These are phyloP conservation scores for Erodium texanum DNA, from an alignment of 441 rosid species.

Conservation along the genomic window DNA sequence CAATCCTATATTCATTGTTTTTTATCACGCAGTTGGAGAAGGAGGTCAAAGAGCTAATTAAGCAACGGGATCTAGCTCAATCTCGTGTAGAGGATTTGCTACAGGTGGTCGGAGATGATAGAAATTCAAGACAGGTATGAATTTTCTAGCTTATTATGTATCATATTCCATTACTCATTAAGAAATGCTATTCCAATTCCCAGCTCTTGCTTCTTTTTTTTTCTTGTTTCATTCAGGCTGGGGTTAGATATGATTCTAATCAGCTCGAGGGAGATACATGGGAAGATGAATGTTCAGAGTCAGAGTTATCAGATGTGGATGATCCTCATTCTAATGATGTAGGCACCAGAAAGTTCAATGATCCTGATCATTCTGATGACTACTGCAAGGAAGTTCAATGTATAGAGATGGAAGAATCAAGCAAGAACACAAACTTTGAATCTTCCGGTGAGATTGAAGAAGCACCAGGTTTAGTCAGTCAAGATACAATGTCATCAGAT, in stretches of 20 bases:
- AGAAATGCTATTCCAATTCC: background rate
- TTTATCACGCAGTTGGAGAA: conserved; percentile 49
- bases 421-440: conserved; percentile 22
- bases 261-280: background rate
- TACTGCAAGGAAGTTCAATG: conserved; percentile 53
- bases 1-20: conserved; percentile 5
- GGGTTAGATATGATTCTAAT: background rate
- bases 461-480: conserved; percentile 22
- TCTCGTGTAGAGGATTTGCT: conserved; percentile 57
- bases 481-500: conserved; percentile 20
- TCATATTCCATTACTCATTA: background rate
- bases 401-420: conserved; percentile 38
- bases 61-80: conserved; percentile 45
- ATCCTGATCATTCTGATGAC: conserved; percentile 10
- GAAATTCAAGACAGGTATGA: conserved; percentile 23
- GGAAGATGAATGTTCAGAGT: conserved; percentile 59
- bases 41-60: conserved; percentile 46
- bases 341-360: too few species aligned
- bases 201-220: background rate
- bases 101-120: conserved; percentile 33
- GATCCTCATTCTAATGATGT: conserved; percentile 22
- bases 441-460: conserved; percentile 27
- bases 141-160: too few species aligned
- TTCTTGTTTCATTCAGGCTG: conserved; percentile 17
- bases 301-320: conserved; percentile 45